phyloP scores from a whole-genome alignment of 2,329 filamentous ascomycete species.

The Cladosporium sphaerospermum region DNA sequence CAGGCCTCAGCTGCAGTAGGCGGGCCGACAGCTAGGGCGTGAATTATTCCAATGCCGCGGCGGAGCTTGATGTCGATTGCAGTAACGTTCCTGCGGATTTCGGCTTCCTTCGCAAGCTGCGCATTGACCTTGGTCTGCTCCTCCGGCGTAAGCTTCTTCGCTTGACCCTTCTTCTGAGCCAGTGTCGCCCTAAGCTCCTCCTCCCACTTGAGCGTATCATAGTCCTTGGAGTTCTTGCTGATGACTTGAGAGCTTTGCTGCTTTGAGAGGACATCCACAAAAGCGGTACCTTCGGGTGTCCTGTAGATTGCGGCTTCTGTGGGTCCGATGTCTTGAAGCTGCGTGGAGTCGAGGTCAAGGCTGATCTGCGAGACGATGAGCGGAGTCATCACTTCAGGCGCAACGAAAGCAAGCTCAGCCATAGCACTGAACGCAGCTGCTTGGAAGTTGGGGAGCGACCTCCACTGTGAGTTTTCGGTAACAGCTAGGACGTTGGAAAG shows the following conservation, averaged over 20 bases:
- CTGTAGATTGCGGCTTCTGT: constrained; percentile 90
- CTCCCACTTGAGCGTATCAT: constrained; percentile 96
- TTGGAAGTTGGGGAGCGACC: constrained; percentile 46
- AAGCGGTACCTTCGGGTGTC: constrained; percentile 80
- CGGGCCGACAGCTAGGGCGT: constrained; percentile 73
- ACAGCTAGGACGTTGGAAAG: constrained; percentile 59
- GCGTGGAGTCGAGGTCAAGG: constrained; percentile 63
- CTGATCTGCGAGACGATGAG: constrained; percentile 68
- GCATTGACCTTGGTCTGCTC: constrained; percentile 86
- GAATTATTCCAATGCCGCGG: constrained; percentile 80
- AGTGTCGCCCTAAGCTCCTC: constrained; percentile 81
- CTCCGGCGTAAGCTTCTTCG: constrained; percentile 84
- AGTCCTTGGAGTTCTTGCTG: constrained; percentile 89
- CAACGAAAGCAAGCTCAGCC: constrained; percentile 88
- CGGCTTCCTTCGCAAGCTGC: constrained; percentile 79
- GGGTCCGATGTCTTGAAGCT: constrained; percentile 68
- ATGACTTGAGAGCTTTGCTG: constrained; percentile 64
- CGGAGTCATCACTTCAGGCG: constrained; percentile 73
- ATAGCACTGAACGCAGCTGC: constrained; percentile 75
- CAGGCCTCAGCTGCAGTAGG: constrained; percentile 84
- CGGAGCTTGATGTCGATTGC: constrained; percentile 64
- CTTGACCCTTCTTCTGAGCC: constrained; percentile 85
- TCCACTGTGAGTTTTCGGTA: constrained; percentile 32
- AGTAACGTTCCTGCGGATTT: constrained; percentile 67
- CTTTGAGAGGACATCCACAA: constrained; percentile 84